phyloP scores from a whole-genome alignment of 2,329 filamentous ascomycete genomes.

The Polychaeton citri region DNA sequence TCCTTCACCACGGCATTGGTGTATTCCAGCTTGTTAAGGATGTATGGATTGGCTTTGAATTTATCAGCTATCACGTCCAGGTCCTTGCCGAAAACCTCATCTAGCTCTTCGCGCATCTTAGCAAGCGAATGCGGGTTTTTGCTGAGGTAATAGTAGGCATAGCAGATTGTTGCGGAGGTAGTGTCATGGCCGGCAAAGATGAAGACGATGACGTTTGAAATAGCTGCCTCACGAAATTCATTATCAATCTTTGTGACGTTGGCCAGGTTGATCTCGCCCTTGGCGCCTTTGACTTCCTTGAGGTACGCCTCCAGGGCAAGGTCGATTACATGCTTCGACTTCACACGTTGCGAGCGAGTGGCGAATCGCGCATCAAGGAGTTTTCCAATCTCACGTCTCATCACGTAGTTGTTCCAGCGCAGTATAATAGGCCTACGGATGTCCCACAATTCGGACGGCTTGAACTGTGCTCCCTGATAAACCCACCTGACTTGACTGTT shows the following conservation, averaged over 20 bases:
- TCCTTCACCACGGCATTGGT: slow-evolving; percentile 42
- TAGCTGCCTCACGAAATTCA: slow-evolving; percentile 22
- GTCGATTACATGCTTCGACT: slow-evolving; percentile 23
- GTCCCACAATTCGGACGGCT: slow-evolving; percentile 24
- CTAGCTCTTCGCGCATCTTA: slow-evolving; percentile 35
- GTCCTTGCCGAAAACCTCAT: slow-evolving; percentile 36
- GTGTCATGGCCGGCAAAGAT: slow-evolving; percentile 33
- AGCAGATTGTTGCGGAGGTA: slow-evolving; percentile 23
- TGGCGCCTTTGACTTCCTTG: slow-evolving; percentile 22
- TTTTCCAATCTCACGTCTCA: slow-evolving; percentile 22
- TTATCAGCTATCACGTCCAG: slow-evolving; percentile 19
- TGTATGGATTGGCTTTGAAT: slow-evolving; percentile 29
- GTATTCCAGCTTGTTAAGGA: slow-evolving; percentile 39
- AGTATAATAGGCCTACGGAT: slow-evolving; percentile 22
- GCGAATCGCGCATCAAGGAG: slow-evolving; percentile 25
- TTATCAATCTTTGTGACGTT: slow-evolving; percentile 21
- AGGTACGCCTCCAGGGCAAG: slow-evolving; percentile 24
- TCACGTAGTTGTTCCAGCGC: slow-evolving; percentile 22
- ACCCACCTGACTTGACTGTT: slow-evolving; percentile 23
- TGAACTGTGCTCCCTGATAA: slow-evolving; percentile 19
- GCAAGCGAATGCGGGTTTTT: slow-evolving; percentile 20
- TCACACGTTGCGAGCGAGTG: slow-evolving; percentile 16
- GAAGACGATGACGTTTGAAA: slow-evolving; percentile 27
- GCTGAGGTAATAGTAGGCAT: slow-evolving; percentile 27
- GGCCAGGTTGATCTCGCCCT: slow-evolving; percentile 6